Evolutionary conservation across 106 monocot genomes (phyloP).

Genomic region (Platanthera zijinensis): DNA sequence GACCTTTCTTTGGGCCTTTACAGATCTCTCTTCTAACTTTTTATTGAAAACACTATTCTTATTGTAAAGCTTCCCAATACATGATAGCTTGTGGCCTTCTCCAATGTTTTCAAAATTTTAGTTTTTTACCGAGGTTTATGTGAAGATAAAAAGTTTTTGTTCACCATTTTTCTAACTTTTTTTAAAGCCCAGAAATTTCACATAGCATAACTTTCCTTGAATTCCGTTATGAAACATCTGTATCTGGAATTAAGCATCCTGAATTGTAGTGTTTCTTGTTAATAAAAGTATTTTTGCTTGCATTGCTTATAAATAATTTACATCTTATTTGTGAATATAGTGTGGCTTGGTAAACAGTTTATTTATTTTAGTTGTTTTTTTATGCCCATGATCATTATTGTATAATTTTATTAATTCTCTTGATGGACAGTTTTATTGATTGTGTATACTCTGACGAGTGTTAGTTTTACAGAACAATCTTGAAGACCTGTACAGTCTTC

Average conservation of each 20-base stretch:
- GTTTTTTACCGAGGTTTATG: neutral
- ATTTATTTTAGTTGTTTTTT: neutral
- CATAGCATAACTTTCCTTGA: too few species aligned
- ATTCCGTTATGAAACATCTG: too few species aligned
- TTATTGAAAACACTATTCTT: neutral
- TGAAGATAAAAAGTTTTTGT: neutral
- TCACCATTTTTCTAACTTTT: too few species aligned
- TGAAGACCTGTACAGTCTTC: constrained; percentile 89
- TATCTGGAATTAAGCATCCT: too few species aligned
- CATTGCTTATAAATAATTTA: neutral
- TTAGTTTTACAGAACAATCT: constrained; percentile 77
- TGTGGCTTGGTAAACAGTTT: neutral
- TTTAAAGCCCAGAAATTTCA: too few species aligned
- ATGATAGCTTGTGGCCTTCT: neutral
- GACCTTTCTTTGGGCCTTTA: too few species aligned
- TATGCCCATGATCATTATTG: neutral
- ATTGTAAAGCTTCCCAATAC: neutral
- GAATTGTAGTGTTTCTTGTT: neutral
- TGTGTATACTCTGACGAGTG: neutral
- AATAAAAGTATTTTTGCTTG: neutral
- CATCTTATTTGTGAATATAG: neutral
- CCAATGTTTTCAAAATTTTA: neutral
- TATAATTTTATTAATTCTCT: neutral
- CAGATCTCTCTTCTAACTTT: too few species aligned
- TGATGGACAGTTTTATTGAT: neutral